Conservation (phyloP, 1,139 yeast species). For the Zygosaccharomyces sapae region DNA sequence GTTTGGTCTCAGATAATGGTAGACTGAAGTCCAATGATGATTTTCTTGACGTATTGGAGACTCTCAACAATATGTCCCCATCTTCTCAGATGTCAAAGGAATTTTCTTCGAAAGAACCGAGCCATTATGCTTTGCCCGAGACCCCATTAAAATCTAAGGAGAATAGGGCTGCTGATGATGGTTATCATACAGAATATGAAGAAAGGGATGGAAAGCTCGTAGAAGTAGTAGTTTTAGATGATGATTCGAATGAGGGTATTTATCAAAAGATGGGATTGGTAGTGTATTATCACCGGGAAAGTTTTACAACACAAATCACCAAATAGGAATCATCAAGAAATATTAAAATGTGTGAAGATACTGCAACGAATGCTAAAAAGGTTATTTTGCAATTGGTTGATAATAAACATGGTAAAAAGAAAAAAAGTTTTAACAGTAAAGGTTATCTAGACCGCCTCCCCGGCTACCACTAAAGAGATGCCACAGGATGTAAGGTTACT, state of each 20-base stretch:
- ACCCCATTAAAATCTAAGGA: background rate
- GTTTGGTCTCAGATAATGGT: background rate
- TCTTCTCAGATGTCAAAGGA: background rate
- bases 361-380: slow-evolving; percentile 29
- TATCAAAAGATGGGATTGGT: background rate
- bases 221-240: slow-evolving; percentile 29
- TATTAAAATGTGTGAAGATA: slow-evolving; percentile 30
- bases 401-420: slow-evolving; percentile 4
- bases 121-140: background rate
- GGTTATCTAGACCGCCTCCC: slow-evolving; percentile 10
- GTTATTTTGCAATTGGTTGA: slow-evolving; percentile 24
- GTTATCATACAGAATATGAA: slow-evolving; percentile 15
- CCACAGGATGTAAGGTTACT: background rate
- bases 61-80: slow-evolving; percentile 2
- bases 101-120: background rate
- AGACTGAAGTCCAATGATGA: slow-evolving; percentile 1
- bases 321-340: slow-evolving; percentile 18
- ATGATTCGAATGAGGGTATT: slow-evolving; percentile 13
- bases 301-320: slow-evolving; percentile 6
- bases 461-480: background rate
- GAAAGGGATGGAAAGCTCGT: slow-evolving; percentile 23
- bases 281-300: background rate
- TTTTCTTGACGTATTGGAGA: slow-evolving; percentile 3
- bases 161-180: background rate
- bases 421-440: slow-evolving; percentile 2